Conservation (phyloP, 805 yeast species). For the Yamadazyma philogaea region DNA sequence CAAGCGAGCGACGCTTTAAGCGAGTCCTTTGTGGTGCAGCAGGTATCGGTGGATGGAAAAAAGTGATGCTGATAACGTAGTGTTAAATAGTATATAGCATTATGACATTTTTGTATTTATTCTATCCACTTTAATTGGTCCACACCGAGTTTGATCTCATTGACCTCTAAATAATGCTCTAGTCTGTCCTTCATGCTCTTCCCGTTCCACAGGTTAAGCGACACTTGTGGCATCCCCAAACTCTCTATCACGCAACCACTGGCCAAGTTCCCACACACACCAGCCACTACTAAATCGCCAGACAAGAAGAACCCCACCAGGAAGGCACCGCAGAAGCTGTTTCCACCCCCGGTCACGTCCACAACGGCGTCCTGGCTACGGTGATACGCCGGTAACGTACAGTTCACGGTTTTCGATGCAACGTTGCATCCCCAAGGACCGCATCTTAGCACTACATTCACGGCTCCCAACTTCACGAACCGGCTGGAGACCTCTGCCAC, state of each 20-base stretch:
- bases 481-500: conserved; percentile 32
- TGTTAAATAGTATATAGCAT: too few relatives aligned
- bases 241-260: conserved; percentile 83
- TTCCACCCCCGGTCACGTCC: conserved; percentile 47
- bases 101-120: too few relatives aligned
- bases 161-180: conserved; percentile 25
- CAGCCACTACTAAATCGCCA: conserved; percentile 52
- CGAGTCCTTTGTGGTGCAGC: not conserved
- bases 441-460: conserved; percentile 64
- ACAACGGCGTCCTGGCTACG: conserved; percentile 30
- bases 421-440: conserved; percentile 70
- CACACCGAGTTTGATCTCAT: not conserved
- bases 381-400: conserved; percentile 78
- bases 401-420: conserved; percentile 22
- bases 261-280: conserved; percentile 64
- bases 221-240: conserved; percentile 60
- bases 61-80: not conserved
- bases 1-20: not conserved
- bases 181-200: conserved; percentile 43
- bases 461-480: conserved; percentile 10
- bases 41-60: not conserved
- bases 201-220: conserved; percentile 61
- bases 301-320: conserved; percentile 55
- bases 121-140: not conserved
- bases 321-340: conserved; percentile 43